phyloP scores from a whole-genome alignment of 1,284 basidiomycete genomes.

The Coniophora puteana region DNA sequence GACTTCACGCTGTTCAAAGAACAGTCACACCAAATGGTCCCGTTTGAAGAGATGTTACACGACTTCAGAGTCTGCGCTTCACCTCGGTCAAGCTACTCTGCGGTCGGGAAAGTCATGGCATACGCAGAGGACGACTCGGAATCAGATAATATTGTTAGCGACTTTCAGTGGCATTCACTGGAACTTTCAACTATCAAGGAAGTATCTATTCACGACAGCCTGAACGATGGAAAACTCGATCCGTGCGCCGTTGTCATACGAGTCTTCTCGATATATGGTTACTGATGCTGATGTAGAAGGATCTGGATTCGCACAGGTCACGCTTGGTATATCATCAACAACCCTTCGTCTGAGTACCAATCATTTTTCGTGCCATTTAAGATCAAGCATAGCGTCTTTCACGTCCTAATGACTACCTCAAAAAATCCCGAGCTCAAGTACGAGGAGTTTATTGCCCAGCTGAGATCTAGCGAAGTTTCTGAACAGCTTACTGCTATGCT shows the following conservation, averaged over 20 bases:
- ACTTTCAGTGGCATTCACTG: constrained; percentile 16
- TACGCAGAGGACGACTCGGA: constrained; percentile 26
- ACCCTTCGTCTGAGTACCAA: constrained; percentile 41
- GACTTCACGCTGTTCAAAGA: constrained; percentile 48
- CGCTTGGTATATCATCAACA: constrained; percentile 63
- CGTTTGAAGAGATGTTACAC: constrained; percentile 32
- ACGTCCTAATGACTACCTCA: constrained; percentile 37
- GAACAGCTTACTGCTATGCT: constrained; percentile 24
- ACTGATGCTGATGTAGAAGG: constrained; percentile 23
- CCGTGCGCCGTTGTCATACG: constrained; percentile 24
- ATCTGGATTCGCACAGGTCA: constrained; percentile 38
- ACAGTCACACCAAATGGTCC: constrained; percentile 31
- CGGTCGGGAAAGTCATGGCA: constrained; percentile 31
- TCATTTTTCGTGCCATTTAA: constrained; percentile 42
- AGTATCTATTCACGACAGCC: constrained; percentile 42
- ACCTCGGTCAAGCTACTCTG: constrained; percentile 27
- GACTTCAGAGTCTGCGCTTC: constrained; percentile 14
- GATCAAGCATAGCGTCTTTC: constrained; percentile 43
- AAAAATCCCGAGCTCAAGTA: constrained; percentile 31
- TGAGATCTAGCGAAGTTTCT: constrained; percentile 24
- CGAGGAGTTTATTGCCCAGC: constrained; percentile 32
- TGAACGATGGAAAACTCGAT: constrained; percentile 29
- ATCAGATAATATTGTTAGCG: constrained; percentile 15
- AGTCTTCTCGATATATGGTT: neutral
- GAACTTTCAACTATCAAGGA: constrained; percentile 46